Percentiles rank a stretch among this genome's conserved stretches.
Conservation (phyloP, 352 stramenopile genomes). For the Proteromonas lacertae region DNA sequence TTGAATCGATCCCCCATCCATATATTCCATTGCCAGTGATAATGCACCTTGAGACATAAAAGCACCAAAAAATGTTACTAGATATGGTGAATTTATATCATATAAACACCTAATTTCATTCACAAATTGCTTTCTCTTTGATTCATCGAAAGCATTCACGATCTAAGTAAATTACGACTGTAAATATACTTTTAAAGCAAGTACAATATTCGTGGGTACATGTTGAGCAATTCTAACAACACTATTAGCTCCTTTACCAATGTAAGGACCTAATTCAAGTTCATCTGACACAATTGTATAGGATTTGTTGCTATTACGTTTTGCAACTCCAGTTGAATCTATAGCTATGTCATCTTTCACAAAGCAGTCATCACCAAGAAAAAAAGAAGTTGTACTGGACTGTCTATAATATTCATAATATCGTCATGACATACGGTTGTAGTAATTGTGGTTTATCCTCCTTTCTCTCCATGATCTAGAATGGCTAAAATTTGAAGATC, state of each 20-base stretch:
- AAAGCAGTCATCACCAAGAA: neutral
- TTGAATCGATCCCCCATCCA: conserved; percentile 52
- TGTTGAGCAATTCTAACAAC: conserved; percentile 9
- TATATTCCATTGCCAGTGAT: conserved; percentile 55
- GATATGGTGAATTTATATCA: conserved; percentile 8
- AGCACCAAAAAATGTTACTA: conserved; percentile 51
- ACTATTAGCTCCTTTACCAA: conserved; percentile 10
- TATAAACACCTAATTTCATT: conserved; percentile 12
- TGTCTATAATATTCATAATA: no score
- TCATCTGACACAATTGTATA: conserved; percentile 11
- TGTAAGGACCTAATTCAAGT: conserved; percentile 11
- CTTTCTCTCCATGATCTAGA: no score
- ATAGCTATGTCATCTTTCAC: conserved; percentile 4
- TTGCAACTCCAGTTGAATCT: conserved; percentile 2
- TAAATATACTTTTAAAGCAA: conserved; percentile 10
- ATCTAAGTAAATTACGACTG: conserved; percentile 4
- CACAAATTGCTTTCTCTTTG: conserved; percentile 12
- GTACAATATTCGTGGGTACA: conserved; percentile 6
- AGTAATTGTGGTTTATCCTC: no score
- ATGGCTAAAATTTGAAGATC: no score
- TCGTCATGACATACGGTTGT: no score
- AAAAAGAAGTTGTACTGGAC: no score
- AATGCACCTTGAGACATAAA: conserved; percentile 46
- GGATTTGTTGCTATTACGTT: conserved; percentile 1
- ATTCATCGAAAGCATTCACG: conserved; percentile 15